A percentile compares a stretch with the other conserved stretches of the same genome.
Conservation (phyloP, 208 protist species). For the Crithidia fasciculata region DNA sequence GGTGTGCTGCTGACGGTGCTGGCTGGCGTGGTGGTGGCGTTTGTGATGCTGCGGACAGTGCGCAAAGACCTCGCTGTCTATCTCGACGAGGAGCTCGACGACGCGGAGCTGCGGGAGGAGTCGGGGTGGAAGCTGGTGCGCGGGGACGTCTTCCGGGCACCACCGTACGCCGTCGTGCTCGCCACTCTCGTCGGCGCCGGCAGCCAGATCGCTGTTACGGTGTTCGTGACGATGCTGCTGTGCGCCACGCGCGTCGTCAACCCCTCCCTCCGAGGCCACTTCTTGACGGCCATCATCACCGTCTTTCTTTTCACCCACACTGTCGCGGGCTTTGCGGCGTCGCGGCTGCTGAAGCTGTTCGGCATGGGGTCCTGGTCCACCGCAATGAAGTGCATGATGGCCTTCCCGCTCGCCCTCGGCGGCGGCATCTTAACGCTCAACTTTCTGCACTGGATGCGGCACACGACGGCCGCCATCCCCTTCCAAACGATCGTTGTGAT, state of each 20-base stretch:
- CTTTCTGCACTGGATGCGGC: conserved; percentile 64
- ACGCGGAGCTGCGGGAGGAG: conserved; percentile 30
- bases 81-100: conserved; percentile 35
- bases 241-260: conserved; percentile 83
- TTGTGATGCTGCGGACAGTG: conserved; percentile 38
- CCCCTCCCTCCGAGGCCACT: conserved; percentile 89
- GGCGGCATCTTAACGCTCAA: conserved; percentile 66
- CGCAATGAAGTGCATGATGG: conserved; percentile 55
- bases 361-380: conserved; percentile 83
- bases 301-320: conserved; percentile 69
- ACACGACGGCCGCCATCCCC: conserved; percentile 65
- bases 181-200: conserved; percentile 90
- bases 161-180: conserved; percentile 73
- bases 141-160: conserved; percentile 96
- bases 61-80: conserved; percentile 41
- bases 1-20: conserved; percentile 25
- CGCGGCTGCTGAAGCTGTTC: conserved; percentile 89
- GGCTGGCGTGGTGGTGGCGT: conserved; percentile 25
- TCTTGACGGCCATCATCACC: conserved; percentile 82
- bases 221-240: conserved; percentile 79
- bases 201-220: conserved; percentile 80
- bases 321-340: conserved; percentile 89
- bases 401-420: conserved; percentile 49
- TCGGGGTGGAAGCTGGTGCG: conserved; percentile 96
- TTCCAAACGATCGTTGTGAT: conserved; percentile 66